A percentile compares a stretch with the other conserved stretches of the same genome.
Evolutionary conservation across 2,329 filamentous ascomycete genomes (phyloP).

Genomic region (Trichoderma koningiopsis): DNA sequence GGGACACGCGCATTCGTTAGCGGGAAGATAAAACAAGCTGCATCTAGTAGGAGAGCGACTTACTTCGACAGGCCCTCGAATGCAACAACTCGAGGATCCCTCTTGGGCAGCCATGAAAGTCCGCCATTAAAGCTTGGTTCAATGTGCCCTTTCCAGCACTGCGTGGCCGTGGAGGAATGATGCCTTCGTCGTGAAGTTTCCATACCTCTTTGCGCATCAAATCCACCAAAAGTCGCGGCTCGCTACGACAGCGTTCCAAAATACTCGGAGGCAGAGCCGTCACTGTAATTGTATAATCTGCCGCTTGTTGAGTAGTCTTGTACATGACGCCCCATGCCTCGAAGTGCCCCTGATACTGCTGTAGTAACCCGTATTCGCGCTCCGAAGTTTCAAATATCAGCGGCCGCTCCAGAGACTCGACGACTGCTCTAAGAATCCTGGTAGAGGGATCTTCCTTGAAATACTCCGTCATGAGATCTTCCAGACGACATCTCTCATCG

Average conservation of each 20-base stretch:
- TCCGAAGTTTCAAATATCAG: conserved; percentile 66
- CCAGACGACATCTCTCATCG: conserved; percentile 83
- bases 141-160: background rate
- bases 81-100: conserved; percentile 77
- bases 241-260: conserved; percentile 70
- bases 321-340: conserved; percentile 74
- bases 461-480: conserved; percentile 64
- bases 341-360: conserved; percentile 59
- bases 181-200: conserved; percentile 56
- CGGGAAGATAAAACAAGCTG: background rate
- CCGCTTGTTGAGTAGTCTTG: conserved; percentile 40
- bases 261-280: conserved; percentile 70
- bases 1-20: background rate
- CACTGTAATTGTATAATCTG: conserved; percentile 48
- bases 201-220: conserved; percentile 76
- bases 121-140: conserved; percentile 56
- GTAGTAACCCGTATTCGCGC: conserved; percentile 63
- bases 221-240: conserved; percentile 72
- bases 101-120: conserved; percentile 69
- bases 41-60: conserved; percentile 27
- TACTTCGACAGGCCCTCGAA: conserved; percentile 73
- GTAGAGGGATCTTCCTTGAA: conserved; percentile 39
- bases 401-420: conserved; percentile 51
- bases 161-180: conserved; percentile 8
- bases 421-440: conserved; percentile 31